Evolutionary conservation across 2,329 filamentous ascomycete genomes (phyloP), one percentile per base, ranked within the genome.

Genomic region (Sporothrix protearum): DNA sequence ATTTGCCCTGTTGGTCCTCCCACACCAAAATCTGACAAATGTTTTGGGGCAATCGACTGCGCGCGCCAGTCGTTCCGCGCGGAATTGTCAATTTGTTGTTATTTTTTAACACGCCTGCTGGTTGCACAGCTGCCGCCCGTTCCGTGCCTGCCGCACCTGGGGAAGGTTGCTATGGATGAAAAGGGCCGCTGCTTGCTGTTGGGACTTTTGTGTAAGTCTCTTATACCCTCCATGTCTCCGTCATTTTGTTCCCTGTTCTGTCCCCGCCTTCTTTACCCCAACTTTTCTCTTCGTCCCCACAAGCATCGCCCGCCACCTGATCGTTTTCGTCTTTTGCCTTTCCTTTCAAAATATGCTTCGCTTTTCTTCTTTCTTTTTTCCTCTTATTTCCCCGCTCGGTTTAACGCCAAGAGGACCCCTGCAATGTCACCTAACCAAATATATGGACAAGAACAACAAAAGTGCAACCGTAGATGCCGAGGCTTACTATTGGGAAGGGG

Each of bases 401-500:
- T 6, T 7, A 25, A n/a, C 57, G 57, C 57, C 33, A 63, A 42
- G 57, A 36, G n/a, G 33, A n/a, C 19, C 57, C 57, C 33, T 39
- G 7, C 57, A 61, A 22, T 9, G 30, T 33, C n/a, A 10, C 33
- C 57, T 8, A 25, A 63, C 57, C 57, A 61, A 42, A 19, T 39
- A 39, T n/a, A 51, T 8, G 49, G 25, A 25, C 22, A 22, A n/a
- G 8, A 7, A 3, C 49, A 22, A 10, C 33, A 9, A 22, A 36
- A 16, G 16, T 61, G 19, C 57, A 22, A 61, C 57, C 33, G 22
- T 22, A 63, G 57, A 63, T 63, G 57, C 57, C 57, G 57, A 63
- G 57, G 57, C 57, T 63, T 63, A n/a, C 33, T 33, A 42, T 63
- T 63, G 57, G 57, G 36, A 63, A 42, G 36, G 57, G 19, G 57